Evolutionary conservation across 2,329 filamentous ascomycete genomes (phyloP), one percentile per base, ranked within the genome.

Genomic region (Epichloe scottii): DNA sequence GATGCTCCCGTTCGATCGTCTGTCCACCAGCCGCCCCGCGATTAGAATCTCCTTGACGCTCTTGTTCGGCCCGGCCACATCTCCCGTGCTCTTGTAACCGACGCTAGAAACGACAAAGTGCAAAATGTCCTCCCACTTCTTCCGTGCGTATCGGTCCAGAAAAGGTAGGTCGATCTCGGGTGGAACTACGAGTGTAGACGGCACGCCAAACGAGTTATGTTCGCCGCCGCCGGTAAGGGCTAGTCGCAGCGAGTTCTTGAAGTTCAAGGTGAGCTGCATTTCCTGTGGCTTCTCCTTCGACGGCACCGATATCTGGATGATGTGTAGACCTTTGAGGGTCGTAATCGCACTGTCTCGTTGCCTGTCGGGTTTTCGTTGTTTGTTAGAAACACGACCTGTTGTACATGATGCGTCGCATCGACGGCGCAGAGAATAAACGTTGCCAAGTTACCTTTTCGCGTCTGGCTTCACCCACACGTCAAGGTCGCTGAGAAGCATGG

Each of bases 81-180:
- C 75, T 41, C 72, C 68, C 15, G 71, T 68, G 62, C 55, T 70
- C 62, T 60, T 73, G 65, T 55, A 78, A 1, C 79, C 82, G 8
- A 86, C 84, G 54, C 81, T 85, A 52, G 85, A 87, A 19, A 98
- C 93, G 65, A 98, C 90, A 63, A 89, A 98, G 66, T 96, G 93
- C 46, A 98, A 69, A 30, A 98, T 95, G 26, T 89, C 86, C 67
- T 98, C 94, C 90, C 93, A 98, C 63, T 95, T 90, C 59, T 79
- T 80, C 50, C 87, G 81, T 5, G 93, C 89, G 68, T 91, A 94
- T 30, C 82, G 77, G 62, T 98, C 93, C 52, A 98, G 77, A 58
- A 86, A 88, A 1, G 77, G 62, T 11, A 89, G 68, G 53, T 85
- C 81, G 46, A 93, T 78, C 46, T 80, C 77, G 51, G 75, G 71